These are phyloP conservation scores for Cornus suecica DNA, from an alignment of 148 eudicot genomes.

Conservation along the genomic window DNA sequence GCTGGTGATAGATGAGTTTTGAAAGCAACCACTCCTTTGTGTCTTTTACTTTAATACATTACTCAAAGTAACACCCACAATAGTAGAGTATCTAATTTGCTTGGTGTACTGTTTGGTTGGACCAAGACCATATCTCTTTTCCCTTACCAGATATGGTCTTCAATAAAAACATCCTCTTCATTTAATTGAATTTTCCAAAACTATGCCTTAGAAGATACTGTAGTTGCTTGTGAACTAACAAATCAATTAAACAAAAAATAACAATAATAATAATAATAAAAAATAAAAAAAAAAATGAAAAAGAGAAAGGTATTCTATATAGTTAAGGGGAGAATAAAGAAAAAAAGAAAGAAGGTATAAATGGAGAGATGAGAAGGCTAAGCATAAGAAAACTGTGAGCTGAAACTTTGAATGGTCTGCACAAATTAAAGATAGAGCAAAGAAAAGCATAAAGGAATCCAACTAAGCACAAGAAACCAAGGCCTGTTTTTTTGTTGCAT, in stretches of 20 bases:
- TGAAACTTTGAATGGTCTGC: conserved; percentile 25
- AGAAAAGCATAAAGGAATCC: conserved; percentile 71
- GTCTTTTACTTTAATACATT: conserved; percentile 18
- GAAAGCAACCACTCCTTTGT: conserved; percentile 13
- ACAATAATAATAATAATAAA: too few species aligned
- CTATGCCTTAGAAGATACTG: background rate
- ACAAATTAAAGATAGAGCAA: conserved; percentile 23
- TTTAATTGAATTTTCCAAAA: background rate
- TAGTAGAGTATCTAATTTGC: background rate
- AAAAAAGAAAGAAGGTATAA: background rate
- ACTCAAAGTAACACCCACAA: conserved; percentile 3
- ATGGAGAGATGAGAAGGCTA: conserved; percentile 11
- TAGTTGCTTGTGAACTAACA: background rate
- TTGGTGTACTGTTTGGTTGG: background rate
- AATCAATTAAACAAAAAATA: background rate
- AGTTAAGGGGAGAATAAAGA: conserved; percentile 12
- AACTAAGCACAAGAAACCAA: conserved; percentile 65
- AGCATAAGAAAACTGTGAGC: background rate
- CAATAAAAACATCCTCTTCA: background rate
- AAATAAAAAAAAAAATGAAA: background rate
- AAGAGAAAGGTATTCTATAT: conserved; percentile 20
- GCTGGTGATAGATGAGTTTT: conserved; percentile 8
- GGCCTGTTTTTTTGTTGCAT: conserved; percentile 33
- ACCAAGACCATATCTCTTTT: background rate
- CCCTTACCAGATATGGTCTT: background rate